phyloP scores from a whole-genome alignment of 2,329 filamentous ascomycete genomes.

The Zasmidium angulare region DNA sequence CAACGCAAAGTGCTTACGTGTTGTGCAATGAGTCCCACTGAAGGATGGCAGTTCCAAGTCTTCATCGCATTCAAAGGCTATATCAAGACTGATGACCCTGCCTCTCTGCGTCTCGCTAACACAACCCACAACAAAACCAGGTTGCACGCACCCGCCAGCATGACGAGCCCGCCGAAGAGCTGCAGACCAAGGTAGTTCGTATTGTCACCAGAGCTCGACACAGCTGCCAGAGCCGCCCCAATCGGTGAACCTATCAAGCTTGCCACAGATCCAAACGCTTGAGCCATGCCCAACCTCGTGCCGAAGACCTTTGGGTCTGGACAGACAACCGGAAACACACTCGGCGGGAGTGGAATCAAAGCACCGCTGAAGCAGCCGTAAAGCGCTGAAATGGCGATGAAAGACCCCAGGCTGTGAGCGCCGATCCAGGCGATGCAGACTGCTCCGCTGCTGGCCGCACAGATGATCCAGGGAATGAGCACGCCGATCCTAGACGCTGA shows the following conservation, averaged over 20 bases:
- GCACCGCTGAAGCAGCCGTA: constrained; percentile 48
- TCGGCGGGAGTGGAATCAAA: constrained; percentile 48
- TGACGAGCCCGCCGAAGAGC: constrained; percentile 31
- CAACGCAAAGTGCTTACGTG: too few relatives aligned
- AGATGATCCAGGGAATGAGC: constrained; percentile 56
- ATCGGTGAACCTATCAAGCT: constrained; percentile 48
- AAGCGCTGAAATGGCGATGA: constrained; percentile 45
- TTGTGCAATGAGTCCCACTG: too few relatives aligned
- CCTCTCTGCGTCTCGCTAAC: constrained; percentile 25
- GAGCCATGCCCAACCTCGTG: constrained; percentile 49
- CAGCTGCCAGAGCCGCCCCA: constrained; percentile 41
- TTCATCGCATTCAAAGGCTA: not conserved
- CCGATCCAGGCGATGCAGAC: constrained; percentile 58
- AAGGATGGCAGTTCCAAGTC: too few relatives aligned
- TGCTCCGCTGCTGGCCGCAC: constrained; percentile 46
- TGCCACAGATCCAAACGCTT: constrained; percentile 44
- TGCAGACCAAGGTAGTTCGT: constrained; percentile 31
- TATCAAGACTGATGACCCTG: constrained; percentile 13
- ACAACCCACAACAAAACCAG: constrained; percentile 28
- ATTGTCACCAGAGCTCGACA: constrained; percentile 14
- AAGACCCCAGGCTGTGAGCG: constrained; percentile 40
- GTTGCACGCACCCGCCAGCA: constrained; percentile 28
- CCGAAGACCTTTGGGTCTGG: constrained; percentile 48
- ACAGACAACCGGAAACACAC: constrained; percentile 45
- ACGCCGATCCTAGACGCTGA: constrained; percentile 51